phyloP scores from a whole-genome alignment of 2,329 filamentous ascomycete genomes.

The Sporothrix pseudoabietina region DNA sequence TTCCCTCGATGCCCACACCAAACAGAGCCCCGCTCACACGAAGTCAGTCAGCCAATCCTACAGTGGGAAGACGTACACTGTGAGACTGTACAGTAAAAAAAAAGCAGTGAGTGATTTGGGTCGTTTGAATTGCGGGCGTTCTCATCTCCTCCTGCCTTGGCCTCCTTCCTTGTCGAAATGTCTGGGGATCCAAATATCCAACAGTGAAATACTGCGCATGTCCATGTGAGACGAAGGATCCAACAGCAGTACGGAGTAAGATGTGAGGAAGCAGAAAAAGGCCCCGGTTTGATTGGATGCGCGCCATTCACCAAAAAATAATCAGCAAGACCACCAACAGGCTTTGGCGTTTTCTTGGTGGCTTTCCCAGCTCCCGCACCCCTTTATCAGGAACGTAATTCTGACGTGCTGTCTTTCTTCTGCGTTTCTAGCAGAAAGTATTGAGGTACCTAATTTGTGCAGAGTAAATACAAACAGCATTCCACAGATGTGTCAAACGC shows the following conservation, averaged over 20 bases:
- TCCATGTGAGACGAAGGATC: neutral
- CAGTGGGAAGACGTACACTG: neutral
- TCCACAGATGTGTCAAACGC: neutral
- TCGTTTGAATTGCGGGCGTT: neutral
- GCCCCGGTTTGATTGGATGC: neutral
- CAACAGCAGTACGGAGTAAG: neutral
- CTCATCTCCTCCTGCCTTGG: neutral
- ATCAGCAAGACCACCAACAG: neutral
- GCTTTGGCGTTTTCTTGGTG: too few relatives aligned
- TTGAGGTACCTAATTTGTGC: too few relatives aligned
- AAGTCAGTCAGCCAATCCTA: too few relatives aligned
- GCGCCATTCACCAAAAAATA: neutral
- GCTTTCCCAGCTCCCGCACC: neutral
- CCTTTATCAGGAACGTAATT: conserved; percentile 12
- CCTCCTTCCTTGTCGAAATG: neutral
- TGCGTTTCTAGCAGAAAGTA: too few relatives aligned
- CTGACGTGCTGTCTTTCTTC: neutral
- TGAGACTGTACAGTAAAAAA: neutral
- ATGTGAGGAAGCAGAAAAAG: neutral
- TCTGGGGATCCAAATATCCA: neutral
- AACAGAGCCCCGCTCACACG: neutral
- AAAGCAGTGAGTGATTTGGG: neutral
- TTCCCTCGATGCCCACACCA: neutral
- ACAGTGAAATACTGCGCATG: neutral
- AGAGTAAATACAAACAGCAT: neutral